Conservation (phyloP, 2,329 filamentous ascomycete species). For the Fusarium sp. region DNA sequence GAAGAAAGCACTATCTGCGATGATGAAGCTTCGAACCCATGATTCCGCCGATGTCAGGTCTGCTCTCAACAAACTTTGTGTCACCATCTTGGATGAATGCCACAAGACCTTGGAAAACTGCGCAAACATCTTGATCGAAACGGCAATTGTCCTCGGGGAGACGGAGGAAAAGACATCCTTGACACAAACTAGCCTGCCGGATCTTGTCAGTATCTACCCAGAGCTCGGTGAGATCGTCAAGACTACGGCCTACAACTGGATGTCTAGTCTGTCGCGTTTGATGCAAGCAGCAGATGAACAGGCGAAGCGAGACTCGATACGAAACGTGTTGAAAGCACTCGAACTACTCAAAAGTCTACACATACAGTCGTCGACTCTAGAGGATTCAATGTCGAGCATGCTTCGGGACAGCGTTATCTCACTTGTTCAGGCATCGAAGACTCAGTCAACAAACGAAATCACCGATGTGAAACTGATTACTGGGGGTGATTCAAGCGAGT, state of each 20-base stretch:
- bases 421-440: slow-evolving; percentile 46
- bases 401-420: slow-evolving; percentile 80
- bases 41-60: slow-evolving; percentile 75
- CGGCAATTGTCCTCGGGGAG: slow-evolving; percentile 76
- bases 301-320: slow-evolving; percentile 78
- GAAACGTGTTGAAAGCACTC: slow-evolving; percentile 81
- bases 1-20: slow-evolving; percentile 82
- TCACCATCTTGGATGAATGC: slow-evolving; percentile 83
- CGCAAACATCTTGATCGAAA: slow-evolving; percentile 80
- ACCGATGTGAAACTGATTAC: slow-evolving; percentile 47
- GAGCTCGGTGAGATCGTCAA: slow-evolving; percentile 75
- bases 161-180: slow-evolving; percentile 56
- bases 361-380: slow-evolving; percentile 73
- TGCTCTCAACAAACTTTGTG: slow-evolving; percentile 77
- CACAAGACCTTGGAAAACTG: slow-evolving; percentile 78
- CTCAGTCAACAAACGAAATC: slow-evolving; percentile 17
- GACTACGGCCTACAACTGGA: slow-evolving; percentile 82
- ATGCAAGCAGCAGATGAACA: slow-evolving; percentile 88
- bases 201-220: slow-evolving; percentile 72
- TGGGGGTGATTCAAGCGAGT: slow-evolving; percentile 18
- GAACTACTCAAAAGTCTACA: slow-evolving; percentile 73
- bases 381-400: slow-evolving; percentile 74
- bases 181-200: slow-evolving; percentile 65
- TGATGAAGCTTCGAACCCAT: slow-evolving; percentile 81
- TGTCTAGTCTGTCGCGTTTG: slow-evolving; percentile 80